Evolutionary conservation across 305 asterid genomes (phyloP), one percentile per base, ranked within the genome.

Genomic region (Fraxinus dipetala): DNA sequence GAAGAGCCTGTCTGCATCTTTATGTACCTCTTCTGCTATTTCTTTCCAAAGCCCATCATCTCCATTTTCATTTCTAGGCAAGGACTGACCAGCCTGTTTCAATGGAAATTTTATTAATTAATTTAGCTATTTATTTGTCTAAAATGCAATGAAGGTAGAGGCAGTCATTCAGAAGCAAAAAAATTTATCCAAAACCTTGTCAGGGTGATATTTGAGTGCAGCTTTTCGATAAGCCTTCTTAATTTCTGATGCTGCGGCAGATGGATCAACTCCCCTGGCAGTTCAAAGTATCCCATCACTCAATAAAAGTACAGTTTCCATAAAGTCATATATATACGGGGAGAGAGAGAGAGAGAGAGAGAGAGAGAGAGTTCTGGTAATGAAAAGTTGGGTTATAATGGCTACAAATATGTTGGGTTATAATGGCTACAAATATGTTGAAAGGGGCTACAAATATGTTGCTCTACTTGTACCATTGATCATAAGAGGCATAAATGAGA

Each of bases 171-270:
- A 65, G 84, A 78, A 84, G 88, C 81, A 40, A 77, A 51, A 51
- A 18, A 32, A 61, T 65, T 75, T 79, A 81, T 38, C 72, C 35
- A 72, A 85, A 81, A 96, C 99, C 99, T 96, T 96, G 91, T 96
- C 99, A 11, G 99, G 99, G 81, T 96, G 99, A 91, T 92, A 91
- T 80, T 91, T 96, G 77, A 96, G 91, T 54, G 99, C 99, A 87
- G 99, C 97, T 90, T 87, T 94, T 81, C 97, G 92, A 83, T 96
- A 96, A 65, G 98, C 98, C 87, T 93, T 94, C 90, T 90, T 96
- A 80, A 96, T 90, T 78, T 92, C 99, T 36, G 97, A 86, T 79
- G 98, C 90, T 36, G 96, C 80, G 84, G 97, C 98, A 78, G 97
- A 86, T 80, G 97, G 90, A 83, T 94, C 97, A 78, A 96, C 93